Percentiles rank a stretch among this genome's conserved stretches.
Evolutionary conservation across 163 green algal species (phyloP).

Genomic region (Chlorella variabilis): DNA sequence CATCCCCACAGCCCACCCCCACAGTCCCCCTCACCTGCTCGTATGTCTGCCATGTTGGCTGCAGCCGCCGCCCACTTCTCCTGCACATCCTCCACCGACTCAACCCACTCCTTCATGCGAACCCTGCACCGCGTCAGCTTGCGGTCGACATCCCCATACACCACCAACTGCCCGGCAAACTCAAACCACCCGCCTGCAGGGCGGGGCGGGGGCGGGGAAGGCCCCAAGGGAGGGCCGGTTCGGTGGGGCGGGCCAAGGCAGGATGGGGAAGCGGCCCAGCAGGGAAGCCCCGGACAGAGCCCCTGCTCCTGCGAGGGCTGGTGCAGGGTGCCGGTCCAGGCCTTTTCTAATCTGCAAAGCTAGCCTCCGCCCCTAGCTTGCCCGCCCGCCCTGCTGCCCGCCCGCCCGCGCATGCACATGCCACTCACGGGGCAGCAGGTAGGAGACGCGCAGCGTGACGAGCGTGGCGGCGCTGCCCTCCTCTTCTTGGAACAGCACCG

Average conservation of each 20-base stretch:
- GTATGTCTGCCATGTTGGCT: constrained; percentile 1
- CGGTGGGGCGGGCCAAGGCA: background rate
- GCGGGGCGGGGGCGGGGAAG: background rate
- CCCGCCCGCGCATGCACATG: too few species aligned
- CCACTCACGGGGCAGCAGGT: constrained; percentile 43
- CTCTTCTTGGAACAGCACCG: constrained; percentile 48
- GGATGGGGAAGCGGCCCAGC: too few species aligned
- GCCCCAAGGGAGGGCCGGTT: background rate
- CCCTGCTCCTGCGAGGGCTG: too few species aligned
- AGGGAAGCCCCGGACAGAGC: too few species aligned
- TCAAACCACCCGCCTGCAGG: constrained; percentile 43
- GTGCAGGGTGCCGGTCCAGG: too few species aligned
- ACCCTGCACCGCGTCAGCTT: constrained; percentile 47
- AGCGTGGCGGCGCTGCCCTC: background rate
- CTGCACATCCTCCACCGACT: constrained; percentile 22
- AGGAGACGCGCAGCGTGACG: constrained; percentile 48
- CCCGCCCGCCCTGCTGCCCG: too few species aligned
- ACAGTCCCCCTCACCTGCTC: background rate
- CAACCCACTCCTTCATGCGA: constrained; percentile 37
- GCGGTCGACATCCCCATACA: constrained; percentile 52
- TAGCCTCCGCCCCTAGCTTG: too few species aligned
- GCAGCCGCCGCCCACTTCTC: background rate
- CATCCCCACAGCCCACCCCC: background rate
- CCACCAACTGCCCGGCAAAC: constrained; percentile 50
- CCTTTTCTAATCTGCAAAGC: too few species aligned